These are phyloP conservation scores for Micractinium conductrix DNA, from an alignment of 139 green algal species.

Conservation along the genomic window DNA sequence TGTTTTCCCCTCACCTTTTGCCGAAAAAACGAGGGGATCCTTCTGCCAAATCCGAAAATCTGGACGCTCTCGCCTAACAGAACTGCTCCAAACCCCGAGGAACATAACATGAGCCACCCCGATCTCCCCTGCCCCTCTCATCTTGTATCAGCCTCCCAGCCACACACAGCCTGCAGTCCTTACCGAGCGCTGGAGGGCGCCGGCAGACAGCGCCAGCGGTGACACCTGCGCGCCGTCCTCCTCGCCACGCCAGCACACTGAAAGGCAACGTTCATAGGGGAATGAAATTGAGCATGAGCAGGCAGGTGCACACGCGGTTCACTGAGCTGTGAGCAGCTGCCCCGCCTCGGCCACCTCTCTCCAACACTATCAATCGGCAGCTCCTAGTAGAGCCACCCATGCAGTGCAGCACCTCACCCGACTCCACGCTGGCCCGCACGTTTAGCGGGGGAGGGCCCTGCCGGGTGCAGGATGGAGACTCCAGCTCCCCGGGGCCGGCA, in stretches of 20 bases:
- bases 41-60: no score
- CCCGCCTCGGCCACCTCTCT: background rate
- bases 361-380: background rate
- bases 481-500: slow-evolving; percentile 8
- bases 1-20: background rate
- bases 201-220: slow-evolving; percentile 15
- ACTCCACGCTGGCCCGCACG: slow-evolving; percentile 9
- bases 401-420: slow-evolving; percentile 1
- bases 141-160: no score
- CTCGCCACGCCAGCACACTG: slow-evolving; percentile 30
- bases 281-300: background rate
- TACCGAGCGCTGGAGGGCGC: no score
- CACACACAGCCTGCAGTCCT: no score
- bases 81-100: no score
- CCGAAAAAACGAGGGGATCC: no score
- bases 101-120: no score
- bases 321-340: no score
- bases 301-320: background rate
- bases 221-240: background rate
- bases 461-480: slow-evolving; percentile 20
- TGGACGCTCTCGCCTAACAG: no score
- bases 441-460: background rate
- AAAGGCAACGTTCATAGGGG: background rate
- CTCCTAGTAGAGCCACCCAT: background rate
- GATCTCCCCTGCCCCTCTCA: no score